These are phyloP conservation scores for Botrytis elliptica DNA, from an alignment of 2,329 filamentous ascomycete genomes.

Conservation along the genomic window DNA sequence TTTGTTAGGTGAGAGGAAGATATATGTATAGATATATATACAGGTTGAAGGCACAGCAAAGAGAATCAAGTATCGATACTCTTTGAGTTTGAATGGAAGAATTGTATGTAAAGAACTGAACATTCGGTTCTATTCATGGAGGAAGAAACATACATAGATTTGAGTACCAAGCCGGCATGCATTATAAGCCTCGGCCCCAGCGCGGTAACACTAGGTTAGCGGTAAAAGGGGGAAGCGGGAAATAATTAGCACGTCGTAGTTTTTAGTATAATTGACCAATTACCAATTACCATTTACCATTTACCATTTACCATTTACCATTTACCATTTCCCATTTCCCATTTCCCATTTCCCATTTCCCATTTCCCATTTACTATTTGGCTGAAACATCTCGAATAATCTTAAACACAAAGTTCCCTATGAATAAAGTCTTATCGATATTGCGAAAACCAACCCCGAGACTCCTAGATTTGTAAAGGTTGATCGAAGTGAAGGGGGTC, in stretches of 20 bases:
- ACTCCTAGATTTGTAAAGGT: background rate
- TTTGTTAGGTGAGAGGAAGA: background rate
- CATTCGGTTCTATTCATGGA: background rate
- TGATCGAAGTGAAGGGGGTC: background rate
- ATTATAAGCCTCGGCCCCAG: conserved; percentile 11
- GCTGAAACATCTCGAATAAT: background rate
- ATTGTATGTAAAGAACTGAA: background rate
- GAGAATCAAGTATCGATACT: background rate
- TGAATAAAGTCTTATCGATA: background rate
- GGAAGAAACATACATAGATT: background rate
- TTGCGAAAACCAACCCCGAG: background rate
- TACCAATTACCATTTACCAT: background rate
- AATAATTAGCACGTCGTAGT: background rate
- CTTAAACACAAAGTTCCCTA: background rate
- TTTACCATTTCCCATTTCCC: too few relatives aligned
- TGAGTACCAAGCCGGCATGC: background rate
- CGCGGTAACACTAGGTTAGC: background rate
- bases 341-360: too few relatives aligned
- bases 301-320: too few relatives aligned
- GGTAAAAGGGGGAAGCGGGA: conserved; percentile 2
- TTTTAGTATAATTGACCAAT: background rate
- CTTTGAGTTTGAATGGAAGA: background rate
- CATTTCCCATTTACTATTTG: background rate
- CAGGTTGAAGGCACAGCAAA: too few relatives aligned
- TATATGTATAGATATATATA: background rate